Base-by-base conservation (phyloP, 139 green algal species). In the Dunaliella primolecta region DNA sequence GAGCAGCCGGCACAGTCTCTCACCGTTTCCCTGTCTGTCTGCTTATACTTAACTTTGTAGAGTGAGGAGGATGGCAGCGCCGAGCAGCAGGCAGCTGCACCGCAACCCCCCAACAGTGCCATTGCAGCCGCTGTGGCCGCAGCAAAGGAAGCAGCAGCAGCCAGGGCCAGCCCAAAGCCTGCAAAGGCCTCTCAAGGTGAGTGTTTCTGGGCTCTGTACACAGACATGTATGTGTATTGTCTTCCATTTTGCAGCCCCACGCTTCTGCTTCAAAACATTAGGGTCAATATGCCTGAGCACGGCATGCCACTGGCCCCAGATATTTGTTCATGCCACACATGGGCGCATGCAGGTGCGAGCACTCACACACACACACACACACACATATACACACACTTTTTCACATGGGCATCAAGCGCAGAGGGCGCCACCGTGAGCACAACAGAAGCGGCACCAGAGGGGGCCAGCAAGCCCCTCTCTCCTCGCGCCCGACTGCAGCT, bases 51-150 rank as follows among this genome's bases (percentile, higher is more conserved):
- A 1, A 35, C 3, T 32, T 34, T 71, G 78, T 84, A 87, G 37
- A 84, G 83, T 0, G 87, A 88, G 56, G 84, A 90, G 81, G 88
- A 89, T 25, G 88, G 82, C 30, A 56, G 25, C 57, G 75, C 80
- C 24, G 75, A 33, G 83, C 87, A 57, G 82, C 88, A 84, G 27
- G 37, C 35, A 56, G 74, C 38, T 24, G 80, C 78, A 55, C 64
- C 82, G 11, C 35, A 71, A 57, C 85, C 81, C 24, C 80, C 71
- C 64, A 57, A 37, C 71, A 78, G 70, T 36, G 85, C 74, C 27
- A 75, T 86, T 0, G 71, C 80, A 32, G 38, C 36, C 0, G 81
- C 36, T 31, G 82, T 82, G 29, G 79, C 81, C 77, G 75, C 76
- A 36, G 84, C 80, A 75, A 46, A 83, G 84, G 84, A 75, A 46